Evolutionary conservation across 768 basidiomycete species (phyloP), one percentile per base, ranked within the genome.

Genomic region (Hortiboletus campestris): DNA sequence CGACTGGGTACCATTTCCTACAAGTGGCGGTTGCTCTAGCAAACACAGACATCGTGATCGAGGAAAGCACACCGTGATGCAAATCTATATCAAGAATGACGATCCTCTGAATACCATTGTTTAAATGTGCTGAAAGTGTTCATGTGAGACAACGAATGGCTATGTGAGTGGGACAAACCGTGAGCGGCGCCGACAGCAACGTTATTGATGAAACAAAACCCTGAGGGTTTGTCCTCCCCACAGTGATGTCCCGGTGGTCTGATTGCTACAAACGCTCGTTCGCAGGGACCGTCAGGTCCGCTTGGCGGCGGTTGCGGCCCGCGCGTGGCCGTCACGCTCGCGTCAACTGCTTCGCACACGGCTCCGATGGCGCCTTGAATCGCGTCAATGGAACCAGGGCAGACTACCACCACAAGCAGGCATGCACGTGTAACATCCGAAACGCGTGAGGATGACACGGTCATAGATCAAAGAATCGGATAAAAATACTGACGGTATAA

Each of bases 191-290:
- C 94, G 4, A 98, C 80, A 0, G 88, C 86, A 0, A 97, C 89
- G 64, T 98, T 99, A 61, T 98, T 98, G 31, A 97, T 81, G 62
- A 95, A 97, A 71, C 96, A 98, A 69, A 98, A 98, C 0, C 96
- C 96, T 11, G 84, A 87, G 0, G 96, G 96, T 0, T 83, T 83
- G 56, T 94, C 84, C 71, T 94, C 93, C 2, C 91, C 91, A 65
- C 94, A 96, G 63, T 98, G 94, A 76, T 97, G 94, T 2, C 96
- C 95, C 0, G 95, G 95, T 0, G 94, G 95, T 47, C 95, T 75
- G 19, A 97, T 80, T 0, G 85, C 87, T 11, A 91, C 92, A 68
- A 98, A 98, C 0, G 89, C 91, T 9, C 73, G 63, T 75, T 55
- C 73, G 49, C 38, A 70, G 42, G 36, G 61, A 60, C 46, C 49